phyloP scores from a whole-genome alignment of 495 filamentous ascomycete species.

The Neurospora sp. region DNA sequence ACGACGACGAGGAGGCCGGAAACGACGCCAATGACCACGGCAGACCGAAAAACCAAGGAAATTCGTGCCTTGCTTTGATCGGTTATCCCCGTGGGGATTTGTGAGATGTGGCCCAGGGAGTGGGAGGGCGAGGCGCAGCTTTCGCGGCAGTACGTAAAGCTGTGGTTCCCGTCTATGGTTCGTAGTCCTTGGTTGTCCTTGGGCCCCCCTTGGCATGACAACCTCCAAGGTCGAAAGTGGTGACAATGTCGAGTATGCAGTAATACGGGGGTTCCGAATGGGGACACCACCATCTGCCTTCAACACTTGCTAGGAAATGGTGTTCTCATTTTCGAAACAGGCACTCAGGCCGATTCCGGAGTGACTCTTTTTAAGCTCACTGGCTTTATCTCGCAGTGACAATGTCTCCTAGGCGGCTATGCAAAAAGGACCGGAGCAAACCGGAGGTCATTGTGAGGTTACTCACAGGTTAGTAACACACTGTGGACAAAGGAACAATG shows the following conservation, averaged over 20 bases:
- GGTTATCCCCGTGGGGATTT: background rate
- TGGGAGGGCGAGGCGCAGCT: background rate
- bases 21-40: background rate
- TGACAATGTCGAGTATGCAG: background rate
- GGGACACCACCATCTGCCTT: background rate
- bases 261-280: background rate
- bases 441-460: background rate
- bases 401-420: background rate
- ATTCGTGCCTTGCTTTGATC: background rate
- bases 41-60: background rate
- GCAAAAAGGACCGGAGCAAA: background rate
- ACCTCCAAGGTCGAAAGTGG: background rate
- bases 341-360: background rate
- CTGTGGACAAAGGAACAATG: background rate
- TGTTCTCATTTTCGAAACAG: background rate
- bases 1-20: background rate
- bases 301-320: background rate
- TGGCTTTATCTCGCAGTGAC: background rate
- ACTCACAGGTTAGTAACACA: background rate
- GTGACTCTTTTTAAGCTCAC: background rate
- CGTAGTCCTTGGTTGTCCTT: background rate
- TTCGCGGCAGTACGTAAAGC: background rate
- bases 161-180: background rate
- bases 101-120: background rate
- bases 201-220: background rate